These are phyloP conservation scores for Ceratocystis destructans DNA, from an alignment of 2,329 filamentous ascomycete genomes.

Conservation along the genomic window DNA sequence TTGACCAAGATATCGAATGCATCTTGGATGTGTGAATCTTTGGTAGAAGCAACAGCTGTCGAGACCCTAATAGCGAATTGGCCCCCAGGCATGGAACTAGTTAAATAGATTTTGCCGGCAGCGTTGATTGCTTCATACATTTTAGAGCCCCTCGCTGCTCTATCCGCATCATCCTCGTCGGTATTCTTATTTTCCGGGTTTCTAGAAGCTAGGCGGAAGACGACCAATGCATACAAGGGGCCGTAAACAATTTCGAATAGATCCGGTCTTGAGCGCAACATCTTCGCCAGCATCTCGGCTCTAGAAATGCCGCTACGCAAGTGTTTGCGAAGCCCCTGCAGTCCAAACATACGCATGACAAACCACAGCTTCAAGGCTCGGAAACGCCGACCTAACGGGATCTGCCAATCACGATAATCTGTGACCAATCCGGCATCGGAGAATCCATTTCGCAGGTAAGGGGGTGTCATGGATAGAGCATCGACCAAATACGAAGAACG, in stretches of 20 bases:
- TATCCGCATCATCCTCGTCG: conserved; percentile 32
- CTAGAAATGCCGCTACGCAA: conserved; percentile 54
- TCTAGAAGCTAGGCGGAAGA: conserved; percentile 46
- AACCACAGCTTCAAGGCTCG: conserved; percentile 91
- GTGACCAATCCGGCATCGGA: conserved; percentile 74
- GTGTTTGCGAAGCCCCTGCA: conserved; percentile 60
- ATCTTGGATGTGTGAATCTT: conserved; percentile 57
- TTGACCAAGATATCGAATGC: conserved; percentile 57
- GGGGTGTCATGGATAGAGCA: conserved; percentile 63
- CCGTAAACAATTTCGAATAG: conserved; percentile 63
- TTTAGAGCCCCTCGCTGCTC: conserved; percentile 55
- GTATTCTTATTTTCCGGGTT: conserved; percentile 23
- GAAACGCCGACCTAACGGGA: conserved; percentile 80
- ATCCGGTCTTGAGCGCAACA: conserved; percentile 47
- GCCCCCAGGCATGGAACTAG: conserved; percentile 58
- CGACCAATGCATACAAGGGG: conserved; percentile 66
- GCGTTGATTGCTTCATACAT: conserved; percentile 65
- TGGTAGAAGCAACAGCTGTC: conserved; percentile 51
- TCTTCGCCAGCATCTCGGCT: conserved; percentile 54
- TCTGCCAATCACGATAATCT: conserved; percentile 95
- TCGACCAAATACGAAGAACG: conserved; percentile 62
- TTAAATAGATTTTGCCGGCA: conserved; percentile 68
- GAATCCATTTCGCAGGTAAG: conserved; percentile 69
- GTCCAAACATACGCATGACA: conserved; percentile 69
- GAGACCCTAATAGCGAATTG: conserved; percentile 71